Base-by-base conservation (phyloP, 495 filamentous ascomycete genomes). In the Tricharina praecox region DNA sequence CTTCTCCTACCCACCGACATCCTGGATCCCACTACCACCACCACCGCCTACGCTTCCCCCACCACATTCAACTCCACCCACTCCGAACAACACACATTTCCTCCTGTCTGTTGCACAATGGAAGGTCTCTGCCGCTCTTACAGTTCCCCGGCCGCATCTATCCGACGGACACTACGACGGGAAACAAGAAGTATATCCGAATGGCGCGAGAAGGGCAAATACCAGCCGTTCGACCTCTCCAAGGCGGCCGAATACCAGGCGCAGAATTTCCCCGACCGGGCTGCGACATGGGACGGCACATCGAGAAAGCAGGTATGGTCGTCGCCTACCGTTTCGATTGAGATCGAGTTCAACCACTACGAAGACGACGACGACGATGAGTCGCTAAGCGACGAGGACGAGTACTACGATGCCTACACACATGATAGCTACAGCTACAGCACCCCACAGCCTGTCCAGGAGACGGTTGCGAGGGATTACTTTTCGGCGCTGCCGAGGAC, bases 31-130 rank as follows among this genome's bases (percentile, higher is more conserved):
- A 7, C 28, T 32, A 7, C 28, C 28, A 7, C 13, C 28, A 7
- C 28, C 28, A n/a, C n/a, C n/a, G n/a, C n/a, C n/a, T n/a, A n/a
- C n/a, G n/a, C n/a, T n/a, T n/a, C n/a, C n/a, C n/a, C 7, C 28
- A 13, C 37, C 37, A 40, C n/a, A n/a, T n/a, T n/a, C n/a, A n/a
- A n/a, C n/a, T n/a, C n/a, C n/a, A n/a, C n/a, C n/a, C n/a, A n/a
- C n/a, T n/a, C n/a, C n/a, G n/a, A n/a, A n/a, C n/a, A n/a, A n/a
- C n/a, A n/a, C n/a, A 43, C 23, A 25, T 26, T 43, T 18, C 7
- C 19, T 20, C 21, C 40, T 9, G 26, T 43, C 40, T 43, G 40
- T 26, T 43, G 40, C 40, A 26, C 40, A 24, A 43, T 43, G 40
- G 40, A 43, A 43, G 40, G 40, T 13, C 24, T 25, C 24, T 26